Evolutionary conservation across 805 yeast genomes (phyloP).

Genomic region (Metschnikowia matae): DNA sequence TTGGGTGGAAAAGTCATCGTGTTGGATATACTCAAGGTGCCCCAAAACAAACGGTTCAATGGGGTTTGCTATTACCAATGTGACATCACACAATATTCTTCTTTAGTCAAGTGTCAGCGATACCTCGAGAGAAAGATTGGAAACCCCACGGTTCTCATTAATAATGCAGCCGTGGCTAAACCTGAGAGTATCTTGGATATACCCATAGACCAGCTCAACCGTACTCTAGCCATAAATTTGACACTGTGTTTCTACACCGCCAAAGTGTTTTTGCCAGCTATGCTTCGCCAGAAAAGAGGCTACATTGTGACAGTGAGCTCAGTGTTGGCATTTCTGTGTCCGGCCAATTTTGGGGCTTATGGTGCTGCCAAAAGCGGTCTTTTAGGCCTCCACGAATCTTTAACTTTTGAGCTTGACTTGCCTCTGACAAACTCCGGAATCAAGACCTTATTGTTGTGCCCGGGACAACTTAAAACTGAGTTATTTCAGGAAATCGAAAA

Average conservation of each 20-base stretch:
- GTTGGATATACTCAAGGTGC: constrained; percentile 54
- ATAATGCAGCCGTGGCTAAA: constrained; percentile 77
- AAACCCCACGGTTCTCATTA: constrained; percentile 61
- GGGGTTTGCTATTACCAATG: constrained; percentile 58
- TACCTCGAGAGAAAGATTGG: constrained; percentile 51
- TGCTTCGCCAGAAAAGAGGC: constrained; percentile 62
- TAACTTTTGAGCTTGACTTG: constrained; percentile 64
- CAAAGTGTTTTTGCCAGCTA: constrained; percentile 67
- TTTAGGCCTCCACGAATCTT: constrained; percentile 77
- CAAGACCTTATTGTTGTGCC: constrained; percentile 72
- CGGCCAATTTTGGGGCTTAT: constrained; percentile 76
- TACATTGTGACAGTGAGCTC: constrained; percentile 80
- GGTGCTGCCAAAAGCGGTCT: constrained; percentile 90
- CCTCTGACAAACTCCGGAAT: constrained; percentile 50
- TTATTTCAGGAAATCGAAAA: constrained; percentile 74
- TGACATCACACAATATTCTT: constrained; percentile 58
- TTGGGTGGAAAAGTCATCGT: constrained; percentile 55
- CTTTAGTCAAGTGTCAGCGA: constrained; percentile 39
- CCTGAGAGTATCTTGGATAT: constrained; percentile 56
- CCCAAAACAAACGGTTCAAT: constrained; percentile 24
- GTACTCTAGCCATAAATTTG: constrained; percentile 62
- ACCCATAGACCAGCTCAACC: constrained; percentile 55
- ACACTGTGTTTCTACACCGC: constrained; percentile 66
- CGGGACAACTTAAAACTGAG: constrained; percentile 77
- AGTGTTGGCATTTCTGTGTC: constrained; percentile 79